These are phyloP conservation scores for Salicornia ramosissima DNA, from an alignment of 148 eudicot species.

Conservation along the genomic window DNA sequence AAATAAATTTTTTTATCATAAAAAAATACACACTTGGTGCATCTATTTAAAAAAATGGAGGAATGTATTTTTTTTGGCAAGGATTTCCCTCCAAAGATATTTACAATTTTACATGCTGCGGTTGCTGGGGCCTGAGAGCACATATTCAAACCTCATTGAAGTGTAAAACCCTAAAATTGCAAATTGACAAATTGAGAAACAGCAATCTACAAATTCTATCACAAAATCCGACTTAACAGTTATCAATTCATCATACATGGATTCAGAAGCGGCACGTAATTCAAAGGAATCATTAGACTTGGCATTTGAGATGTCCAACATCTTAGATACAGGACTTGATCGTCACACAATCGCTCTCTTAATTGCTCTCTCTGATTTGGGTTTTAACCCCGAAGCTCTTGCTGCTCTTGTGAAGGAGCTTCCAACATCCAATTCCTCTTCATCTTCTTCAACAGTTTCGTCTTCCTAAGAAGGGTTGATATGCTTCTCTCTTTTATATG, in stretches of 20 bases:
- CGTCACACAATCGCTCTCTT: constrained; percentile 72
- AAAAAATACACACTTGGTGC: no score
- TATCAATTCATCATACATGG: constrained; percentile 30
- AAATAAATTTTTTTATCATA: no score
- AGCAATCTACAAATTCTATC: background rate
- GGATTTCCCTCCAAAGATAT: no score
- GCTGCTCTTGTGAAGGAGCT: constrained; percentile 79
- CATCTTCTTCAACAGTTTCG: background rate
- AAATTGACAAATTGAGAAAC: background rate
- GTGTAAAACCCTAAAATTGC: background rate
- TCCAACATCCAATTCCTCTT: constrained; percentile 9
- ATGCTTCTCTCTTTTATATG: background rate
- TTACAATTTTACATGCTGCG: no score
- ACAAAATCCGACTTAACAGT: background rate
- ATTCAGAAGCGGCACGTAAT: constrained; percentile 49
- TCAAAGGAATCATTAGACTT: constrained; percentile 66
- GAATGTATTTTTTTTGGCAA: no score
- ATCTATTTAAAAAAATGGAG: no score
- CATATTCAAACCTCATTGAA: background rate
- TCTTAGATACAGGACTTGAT: constrained; percentile 69
- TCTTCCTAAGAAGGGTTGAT: background rate
- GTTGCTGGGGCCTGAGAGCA: constrained; percentile 2
- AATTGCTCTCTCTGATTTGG: constrained; percentile 64
- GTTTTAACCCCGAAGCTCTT: constrained; percentile 68
- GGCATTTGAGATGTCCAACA: constrained; percentile 64